phyloP scores from a whole-genome alignment of 2,329 filamentous ascomycete genomes.

The Colletotrichum cereale region DNA sequence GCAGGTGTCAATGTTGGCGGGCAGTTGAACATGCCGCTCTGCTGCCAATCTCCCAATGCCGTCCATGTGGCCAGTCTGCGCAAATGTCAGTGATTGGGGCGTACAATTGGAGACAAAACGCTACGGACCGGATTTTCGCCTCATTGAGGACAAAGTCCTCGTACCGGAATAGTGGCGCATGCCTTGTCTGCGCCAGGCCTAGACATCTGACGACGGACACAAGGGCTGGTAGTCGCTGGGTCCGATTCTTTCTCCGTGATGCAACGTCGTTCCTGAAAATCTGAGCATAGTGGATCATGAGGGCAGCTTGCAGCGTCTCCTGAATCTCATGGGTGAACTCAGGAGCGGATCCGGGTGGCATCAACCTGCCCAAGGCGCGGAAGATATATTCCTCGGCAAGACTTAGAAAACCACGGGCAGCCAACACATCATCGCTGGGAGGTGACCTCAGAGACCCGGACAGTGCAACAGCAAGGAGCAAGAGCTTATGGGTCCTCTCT shows the following conservation, averaged over 20 bases:
- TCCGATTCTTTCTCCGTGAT: conserved; percentile 29
- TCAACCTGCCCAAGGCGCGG: conserved; percentile 24
- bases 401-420: conserved; percentile 30
- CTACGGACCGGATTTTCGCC: conserved; percentile 42
- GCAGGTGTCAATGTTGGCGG: conserved; percentile 42
- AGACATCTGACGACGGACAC: conserved; percentile 41
- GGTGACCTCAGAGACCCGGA: conserved; percentile 40
- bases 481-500: conserved; percentile 30
- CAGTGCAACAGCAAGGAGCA: conserved; percentile 42
- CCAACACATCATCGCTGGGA: conserved; percentile 41
- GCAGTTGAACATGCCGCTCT: conserved; percentile 44
- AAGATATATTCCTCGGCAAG: conserved; percentile 43
- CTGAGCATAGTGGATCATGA: conserved; percentile 43
- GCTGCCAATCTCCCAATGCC: conserved; percentile 46
- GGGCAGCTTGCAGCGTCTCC: conserved; percentile 45
- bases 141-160: conserved; percentile 42
- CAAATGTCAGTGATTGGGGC: not conserved
- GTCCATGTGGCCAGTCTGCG: conserved; percentile 44
- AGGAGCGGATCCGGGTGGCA: conserved; percentile 17
- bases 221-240: conserved; percentile 41
- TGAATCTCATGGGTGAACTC: conserved; percentile 23
- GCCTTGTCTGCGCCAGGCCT: conserved; percentile 37
- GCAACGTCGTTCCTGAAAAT: conserved; percentile 41
- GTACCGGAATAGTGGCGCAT: conserved; percentile 31
- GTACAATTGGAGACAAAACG: not conserved